phyloP scores from a whole-genome alignment of 2,329 filamentous ascomycete species.

The Fusarium burgessii region DNA sequence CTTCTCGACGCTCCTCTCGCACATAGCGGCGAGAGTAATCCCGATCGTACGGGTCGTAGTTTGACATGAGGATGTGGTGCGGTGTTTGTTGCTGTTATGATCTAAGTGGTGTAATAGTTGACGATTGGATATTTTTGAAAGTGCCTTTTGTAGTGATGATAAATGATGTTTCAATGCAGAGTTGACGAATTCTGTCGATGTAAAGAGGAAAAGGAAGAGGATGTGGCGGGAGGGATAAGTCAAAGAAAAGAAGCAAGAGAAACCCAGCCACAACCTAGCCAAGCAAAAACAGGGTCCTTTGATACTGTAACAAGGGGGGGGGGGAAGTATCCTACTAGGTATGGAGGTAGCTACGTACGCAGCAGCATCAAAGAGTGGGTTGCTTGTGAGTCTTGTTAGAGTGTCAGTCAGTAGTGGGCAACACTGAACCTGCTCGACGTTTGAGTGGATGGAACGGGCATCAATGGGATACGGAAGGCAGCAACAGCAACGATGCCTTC shows the following conservation, averaged over 20 bases:
- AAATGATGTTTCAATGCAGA: conserved; percentile 1
- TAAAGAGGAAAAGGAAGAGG: conserved; percentile 19
- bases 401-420: conserved; percentile 6
- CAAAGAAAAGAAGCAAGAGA: conserved; percentile 28
- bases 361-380: conserved; percentile 25
- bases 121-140: conserved; percentile 1
- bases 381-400: conserved; percentile 6
- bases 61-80: conserved; percentile 50
- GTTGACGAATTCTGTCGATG: conserved; percentile 17
- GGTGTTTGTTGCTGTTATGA: conserved; percentile 11
- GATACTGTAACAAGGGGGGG: conserved; percentile 26
- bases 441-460: conserved; percentile 37
- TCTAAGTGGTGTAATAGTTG: conserved; percentile 1
- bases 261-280: conserved; percentile 28
- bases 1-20: conserved; percentile 65
- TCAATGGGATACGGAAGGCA: conserved; percentile 38
- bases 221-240: conserved; percentile 23
- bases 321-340: not conserved
- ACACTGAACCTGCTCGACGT: conserved; percentile 16
- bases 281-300: conserved; percentile 43
- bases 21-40: conserved; percentile 65
- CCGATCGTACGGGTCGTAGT: conserved; percentile 68
- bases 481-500: conserved; percentile 31
- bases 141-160: not conserved
- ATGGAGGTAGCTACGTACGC: not conserved